Evolutionary conservation across 2,329 filamentous ascomycete species (phyloP), one percentile per base, ranked within the genome.

Genomic region (Colletotrichum noveboracense): DNA sequence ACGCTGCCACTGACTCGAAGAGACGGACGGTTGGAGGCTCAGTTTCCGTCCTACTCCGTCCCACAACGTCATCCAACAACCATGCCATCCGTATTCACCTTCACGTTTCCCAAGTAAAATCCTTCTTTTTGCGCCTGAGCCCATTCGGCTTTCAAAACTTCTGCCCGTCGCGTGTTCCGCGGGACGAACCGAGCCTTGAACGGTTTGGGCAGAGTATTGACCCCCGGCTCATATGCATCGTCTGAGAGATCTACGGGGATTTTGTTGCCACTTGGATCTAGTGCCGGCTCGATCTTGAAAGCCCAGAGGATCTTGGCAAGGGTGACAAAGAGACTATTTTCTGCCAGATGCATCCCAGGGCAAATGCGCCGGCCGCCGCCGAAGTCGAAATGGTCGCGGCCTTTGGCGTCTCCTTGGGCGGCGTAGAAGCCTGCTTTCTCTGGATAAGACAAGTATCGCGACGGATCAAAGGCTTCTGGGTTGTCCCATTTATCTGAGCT

Each of bases 221-320:
- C 24, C 5, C 65, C 65, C 14, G 70, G 65, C 21, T 56, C 56
- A 24, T 38, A 43, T 1, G 66, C 70, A 8, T 43, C 14, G 34
- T 73, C 21, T 3, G 56, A 55, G 18, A 56, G 28, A 30, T 73
- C 24, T 24, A 64, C 18, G 13, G 30, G 21, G 21, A 62, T 6
- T 24, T 38, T 7, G 5, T 30, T 66, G 26, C 71, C 71, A 6
- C 28, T 18, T 3, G 71, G 8, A 13, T 65, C 71, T 8, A 52
- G 28, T 12, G 26, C 48, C 8, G 82, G 81, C 5, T 74, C 76
- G 7, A 88, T 80, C 0, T 88, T 79, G 66, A 91, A 91, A 0
- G 85, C 89, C 90, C 90, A 92, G 0, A 93, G 79, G 0, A 89
- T 81, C 4, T 87, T 85, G 0, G 88, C 84, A 24, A 89, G 85